phyloP scores from a whole-genome alignment of 768 basidiomycete species.

The Mycena leptocephala region DNA sequence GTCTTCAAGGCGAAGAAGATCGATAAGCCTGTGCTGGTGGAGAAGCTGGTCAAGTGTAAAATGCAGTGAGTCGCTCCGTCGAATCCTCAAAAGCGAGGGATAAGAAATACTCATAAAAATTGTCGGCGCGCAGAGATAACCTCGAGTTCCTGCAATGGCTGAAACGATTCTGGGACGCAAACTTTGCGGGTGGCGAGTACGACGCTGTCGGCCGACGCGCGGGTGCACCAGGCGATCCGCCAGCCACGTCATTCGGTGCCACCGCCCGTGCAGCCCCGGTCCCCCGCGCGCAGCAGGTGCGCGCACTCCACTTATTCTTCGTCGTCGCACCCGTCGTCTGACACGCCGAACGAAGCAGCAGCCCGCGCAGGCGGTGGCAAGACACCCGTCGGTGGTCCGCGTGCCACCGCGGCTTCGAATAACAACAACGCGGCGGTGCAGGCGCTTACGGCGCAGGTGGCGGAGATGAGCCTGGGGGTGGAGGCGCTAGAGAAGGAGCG shows the following conservation, averaged over 20 bases:
- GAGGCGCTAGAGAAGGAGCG: conserved; percentile 97
- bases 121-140: conserved; percentile 75
- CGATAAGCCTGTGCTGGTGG: conserved; percentile 98
- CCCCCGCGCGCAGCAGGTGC: too few species aligned
- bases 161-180: conserved; percentile 95
- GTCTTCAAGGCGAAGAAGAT: conserved; percentile 93
- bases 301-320: too few species aligned
- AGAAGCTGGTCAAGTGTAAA: conserved; percentile 96
- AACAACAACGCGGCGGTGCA: conserved; percentile 79
- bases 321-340: conserved; percentile 1
- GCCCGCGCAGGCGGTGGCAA: conserved; percentile 66
- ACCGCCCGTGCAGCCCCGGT: too few species aligned
- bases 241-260: too few species aligned
- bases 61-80: conserved; percentile 85
- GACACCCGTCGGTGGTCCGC: conserved; percentile 79
- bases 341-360: neutral
- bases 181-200: conserved; percentile 22
- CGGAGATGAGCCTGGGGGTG: conserved; percentile 86
- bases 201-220: conserved; percentile 80
- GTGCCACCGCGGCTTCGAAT: conserved; percentile 76
- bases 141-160: conserved; percentile 99
- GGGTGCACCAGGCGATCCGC: conserved; percentile 60
- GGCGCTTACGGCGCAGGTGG: conserved; percentile 76
- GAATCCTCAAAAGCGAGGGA: too few species aligned
- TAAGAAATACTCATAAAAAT: too few species aligned